These are phyloP conservation scores for Pichiaceae sp. DNA, from an alignment of 1,139 yeast species.

Conservation along the genomic window DNA sequence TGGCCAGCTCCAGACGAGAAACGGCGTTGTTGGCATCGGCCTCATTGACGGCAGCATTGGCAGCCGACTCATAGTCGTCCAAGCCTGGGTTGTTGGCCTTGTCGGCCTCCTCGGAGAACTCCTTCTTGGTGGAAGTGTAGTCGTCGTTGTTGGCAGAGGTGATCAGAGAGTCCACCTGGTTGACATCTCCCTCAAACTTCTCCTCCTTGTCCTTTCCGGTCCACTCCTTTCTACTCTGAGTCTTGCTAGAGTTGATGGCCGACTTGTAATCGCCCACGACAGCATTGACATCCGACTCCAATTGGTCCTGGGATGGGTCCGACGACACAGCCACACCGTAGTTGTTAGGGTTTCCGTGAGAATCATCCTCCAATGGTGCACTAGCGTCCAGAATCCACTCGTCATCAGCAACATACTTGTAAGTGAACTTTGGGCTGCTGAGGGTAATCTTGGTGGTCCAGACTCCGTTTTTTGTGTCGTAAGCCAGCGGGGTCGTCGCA, in stretches of 20 bases:
- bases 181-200: slow-evolving; percentile 1
- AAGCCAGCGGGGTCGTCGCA: slow-evolving; percentile 1
- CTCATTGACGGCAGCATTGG: background rate
- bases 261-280: background rate
- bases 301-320: background rate
- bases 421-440: slow-evolving; percentile 10
- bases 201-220: slow-evolving; percentile 1
- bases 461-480: slow-evolving; percentile 3
- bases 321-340: slow-evolving; percentile 5
- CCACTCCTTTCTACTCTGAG: background rate
- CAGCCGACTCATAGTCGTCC: background rate
- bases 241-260: background rate
- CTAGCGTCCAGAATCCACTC: slow-evolving; percentile 17
- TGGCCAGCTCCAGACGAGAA: background rate
- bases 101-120: background rate
- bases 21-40: background rate
- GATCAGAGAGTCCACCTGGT: background rate
- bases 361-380: slow-evolving; percentile 15
- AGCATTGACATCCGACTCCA: background rate
- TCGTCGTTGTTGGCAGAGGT: background rate
- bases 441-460: slow-evolving; percentile 7
- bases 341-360: slow-evolving; percentile 17
- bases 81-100: background rate
- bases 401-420: slow-evolving; percentile 18
- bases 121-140: background rate